A percentile compares a stretch with the other conserved stretches of the same genome.
phyloP scores from a whole-genome alignment of 2,329 filamentous ascomycete genomes.

The Metarhizium guizhouense region DNA sequence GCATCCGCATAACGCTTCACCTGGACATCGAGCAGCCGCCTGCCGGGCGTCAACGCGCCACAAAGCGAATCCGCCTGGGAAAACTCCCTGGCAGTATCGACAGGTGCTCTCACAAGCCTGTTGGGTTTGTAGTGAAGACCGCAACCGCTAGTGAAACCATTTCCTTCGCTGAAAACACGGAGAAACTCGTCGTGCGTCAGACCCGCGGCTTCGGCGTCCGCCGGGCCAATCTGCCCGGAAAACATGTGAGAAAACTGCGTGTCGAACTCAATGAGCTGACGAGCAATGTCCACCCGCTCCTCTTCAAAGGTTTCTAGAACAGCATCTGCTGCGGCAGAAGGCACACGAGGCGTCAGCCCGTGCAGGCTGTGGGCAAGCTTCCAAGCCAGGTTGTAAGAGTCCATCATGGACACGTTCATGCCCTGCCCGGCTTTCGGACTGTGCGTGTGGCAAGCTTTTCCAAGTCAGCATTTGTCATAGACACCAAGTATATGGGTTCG shows the following conservation, averaged over 20 bases:
- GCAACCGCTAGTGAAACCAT: slow-evolving; percentile 8
- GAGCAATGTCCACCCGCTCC: slow-evolving; percentile 39
- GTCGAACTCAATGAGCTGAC: slow-evolving; percentile 37
- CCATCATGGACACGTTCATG: neutral
- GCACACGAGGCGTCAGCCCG: slow-evolving; percentile 24
- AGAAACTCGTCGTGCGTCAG: slow-evolving; percentile 13
- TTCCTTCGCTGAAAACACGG: slow-evolving; percentile 8
- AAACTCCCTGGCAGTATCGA: neutral
- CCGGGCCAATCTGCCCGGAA: slow-evolving; percentile 8
- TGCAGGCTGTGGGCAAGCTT: neutral
- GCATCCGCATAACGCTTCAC: slow-evolving; percentile 8
- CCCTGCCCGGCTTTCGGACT: neutral
- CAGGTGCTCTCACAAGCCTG: neutral
- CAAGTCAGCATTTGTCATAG: too few species aligned
- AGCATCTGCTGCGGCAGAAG: slow-evolving; percentile 25
- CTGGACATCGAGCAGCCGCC: slow-evolving; percentile 4
- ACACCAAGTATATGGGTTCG: too few species aligned
- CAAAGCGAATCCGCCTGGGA: neutral
- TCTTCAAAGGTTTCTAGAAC: slow-evolving; percentile 28
- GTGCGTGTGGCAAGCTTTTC: neutral
- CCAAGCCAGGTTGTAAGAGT: neutral
- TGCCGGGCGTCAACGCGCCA: slow-evolving; percentile 4
- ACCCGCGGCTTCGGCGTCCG: slow-evolving; percentile 2
- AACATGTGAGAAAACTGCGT: slow-evolving; percentile 13
- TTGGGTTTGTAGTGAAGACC: slow-evolving; percentile 5